phyloP scores from a whole-genome alignment of 441 rosid genomes.

The Manihot esculenta region DNA sequence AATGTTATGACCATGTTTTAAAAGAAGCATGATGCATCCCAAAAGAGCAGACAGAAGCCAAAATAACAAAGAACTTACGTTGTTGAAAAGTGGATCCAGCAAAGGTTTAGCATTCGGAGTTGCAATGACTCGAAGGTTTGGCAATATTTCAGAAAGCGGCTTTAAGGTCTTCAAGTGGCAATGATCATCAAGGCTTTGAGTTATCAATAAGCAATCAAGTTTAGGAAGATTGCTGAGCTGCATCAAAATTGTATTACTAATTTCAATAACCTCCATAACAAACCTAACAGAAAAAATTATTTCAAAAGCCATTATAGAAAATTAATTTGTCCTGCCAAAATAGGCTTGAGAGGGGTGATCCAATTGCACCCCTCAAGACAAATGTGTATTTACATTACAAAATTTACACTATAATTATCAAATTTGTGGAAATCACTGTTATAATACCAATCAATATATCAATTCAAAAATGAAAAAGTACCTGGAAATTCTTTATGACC shows the following conservation, averaged over 20 bases:
- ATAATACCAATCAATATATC: background rate
- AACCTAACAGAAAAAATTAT: background rate
- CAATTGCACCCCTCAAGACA: background rate
- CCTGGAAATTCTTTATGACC: slow-evolving; percentile 64
- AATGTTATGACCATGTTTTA: too few species aligned
- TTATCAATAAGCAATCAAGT: slow-evolving; percentile 71
- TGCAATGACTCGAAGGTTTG: slow-evolving; percentile 60
- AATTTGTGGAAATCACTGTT: background rate
- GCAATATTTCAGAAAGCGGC: slow-evolving; percentile 62
- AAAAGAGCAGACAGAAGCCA: background rate
- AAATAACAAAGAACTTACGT: slow-evolving; percentile 41
- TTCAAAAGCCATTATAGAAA: background rate
- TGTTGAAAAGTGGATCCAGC: slow-evolving; percentile 69
- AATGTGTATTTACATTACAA: background rate
- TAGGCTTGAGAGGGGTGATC: background rate
- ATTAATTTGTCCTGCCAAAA: background rate
- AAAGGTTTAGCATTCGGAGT: slow-evolving; percentile 87
- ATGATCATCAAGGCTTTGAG: slow-evolving; percentile 97
- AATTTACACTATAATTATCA: background rate
- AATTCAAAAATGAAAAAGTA: slow-evolving; percentile 27
- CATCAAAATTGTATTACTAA: slow-evolving; percentile 27
- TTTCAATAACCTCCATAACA: slow-evolving; percentile 1
- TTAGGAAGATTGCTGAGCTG: slow-evolving; percentile 84
- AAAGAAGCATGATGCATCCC: too few species aligned
- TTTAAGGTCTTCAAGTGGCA: slow-evolving; percentile 82